Evolutionary conservation across 148 eudicot species (phyloP), one percentile per base, ranked within the genome.

Genomic region (Nepenthes gracilis): DNA sequence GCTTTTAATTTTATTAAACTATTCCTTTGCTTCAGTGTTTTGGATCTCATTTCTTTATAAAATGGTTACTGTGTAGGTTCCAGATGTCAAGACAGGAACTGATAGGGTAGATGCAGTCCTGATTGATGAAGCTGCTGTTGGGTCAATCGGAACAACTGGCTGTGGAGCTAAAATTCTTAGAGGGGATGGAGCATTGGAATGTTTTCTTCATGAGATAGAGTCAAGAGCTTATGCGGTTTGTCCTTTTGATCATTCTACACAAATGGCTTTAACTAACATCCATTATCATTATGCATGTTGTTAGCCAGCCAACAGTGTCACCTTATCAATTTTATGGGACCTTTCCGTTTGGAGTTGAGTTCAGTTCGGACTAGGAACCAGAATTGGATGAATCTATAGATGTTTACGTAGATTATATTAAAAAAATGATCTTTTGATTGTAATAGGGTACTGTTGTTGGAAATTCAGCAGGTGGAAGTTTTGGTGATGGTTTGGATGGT

Each of bases 121-220:
- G 67, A 78, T 81, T 43, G 78, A 74, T 36, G 84, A 83, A 59
- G 84, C 76, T 50, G 74, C 84, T 23, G 78, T 82, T 1, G 83
- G 81, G 35, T 33, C 77, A 50, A 64, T 62, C 12, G 77, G 76
- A 37, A 36, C 67, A 64, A 71, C 69, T 14, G 80, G 82, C 23
- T 70, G 64, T 15, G 84, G 84, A 55, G 87, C 84, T 36, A 83
- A 80, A 70, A 60, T 81, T 67, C 63, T 76, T 55, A 52, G 55
- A 35, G 71, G 81, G 58, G 72, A 78, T 58, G 56, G 65, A 33
- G 75, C 78, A 38, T 65, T 80, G 45, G 73, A 80, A 40, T 69
- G 74, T 45, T 76, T 67, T 64, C 59, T 74, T 38, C 55, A 61
- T 43, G 78, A 70, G 57, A 57, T 69, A 35, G 70, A 67, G 66